Evolutionary conservation across 1,284 basidiomycete genomes (phyloP), one percentile per base, ranked within the genome.

Genomic region (Pseudozyma pruni): DNA sequence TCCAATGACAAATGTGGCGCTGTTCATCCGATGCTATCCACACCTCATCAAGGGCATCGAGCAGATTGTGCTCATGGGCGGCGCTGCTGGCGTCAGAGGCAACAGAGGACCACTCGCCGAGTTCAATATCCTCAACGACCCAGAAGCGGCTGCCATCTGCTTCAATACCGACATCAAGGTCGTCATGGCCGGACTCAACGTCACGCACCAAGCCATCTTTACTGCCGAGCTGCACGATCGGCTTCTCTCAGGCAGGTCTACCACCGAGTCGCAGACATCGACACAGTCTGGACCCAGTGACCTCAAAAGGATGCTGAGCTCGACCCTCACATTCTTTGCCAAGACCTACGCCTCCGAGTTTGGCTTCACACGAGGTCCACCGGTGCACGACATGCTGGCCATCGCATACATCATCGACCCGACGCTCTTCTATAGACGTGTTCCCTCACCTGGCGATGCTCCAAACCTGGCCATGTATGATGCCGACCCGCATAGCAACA

Each of bases 81-180:
- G 78, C 14, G 64, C 70, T 20, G 72, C 74, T 9, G 76, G 72
- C 20, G 66, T 66, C 0, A 44, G 56, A 9, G 78, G 78, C 33
- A 80, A 80, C 34, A 47, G 76, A 19, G 67, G 69, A 0, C 64
- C 76, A 1, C 58, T 72, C 16, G 71, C 59, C 42, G 77, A 79
- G 40, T 79, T 76, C 66, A 79, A 79, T 59, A 67, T 76, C 40
- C 68, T 78, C 42, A 71, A 73, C 45, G 77, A 79, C 47, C 77
- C 77, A 8, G 76, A 79, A 54, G 75, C 78, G 1, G 75, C 73
- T 27, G 37, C 53, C 2, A 80, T 80, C 46, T 69, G 78, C 33
- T 77, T 72, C 49, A 57, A 76, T 56, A 63, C 66, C 25, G 56
- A 64, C 47, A 55, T 78, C 54, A 72, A 69, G 22, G 70, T 75